Evolutionary conservation across 371 early-diverging fungal genomes (phyloP), one percentile per base, ranked within the genome.

Genomic region (Choanephora cucurbitarum): DNA sequence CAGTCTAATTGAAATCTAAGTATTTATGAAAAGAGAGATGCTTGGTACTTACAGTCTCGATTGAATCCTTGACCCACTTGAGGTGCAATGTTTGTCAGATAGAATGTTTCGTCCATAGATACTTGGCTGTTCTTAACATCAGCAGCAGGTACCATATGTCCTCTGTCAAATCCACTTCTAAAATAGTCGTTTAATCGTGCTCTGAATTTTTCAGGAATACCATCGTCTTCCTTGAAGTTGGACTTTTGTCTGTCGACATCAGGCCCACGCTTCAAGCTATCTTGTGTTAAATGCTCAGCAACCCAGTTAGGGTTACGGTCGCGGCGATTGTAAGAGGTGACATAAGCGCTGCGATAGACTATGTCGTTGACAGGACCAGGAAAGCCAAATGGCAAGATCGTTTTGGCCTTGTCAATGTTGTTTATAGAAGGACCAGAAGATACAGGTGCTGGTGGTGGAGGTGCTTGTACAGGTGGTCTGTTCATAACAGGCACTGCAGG

Each of bases 271-370:
- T 75, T 65, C 17, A 92, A 65, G 13, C 81, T 81, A 5, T 73
- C 85, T 9, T 70, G 70, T 9, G 91, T 94, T 49, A 94, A 65
- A 63, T 92, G 92, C 68, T 94, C 91, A 10, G 87, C 86, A 0
- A 89, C 89, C 92, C 92, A 93, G 72, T 89, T 89, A 17, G 93
- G 93, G 62, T 92, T 91, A 50, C 91, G 86, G 57, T 88, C 76
- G 46, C 84, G 82, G 32, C 93, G 86, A 75, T 92, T 86, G 73
- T 79, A 87, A 0, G 85, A 84, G 5, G 72, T 73, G 0, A 85
- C 81, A 71, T 87, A 87, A 24, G 81, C 79, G 44, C 68, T 76
- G 19, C 85, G 75, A 49, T 79, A 69, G 1, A 86, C 58, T 23
- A 80, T 56, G 49, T 88, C 88, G 52, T 73, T 75, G 33, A 88